Evolutionary conservation across 331 rosid species (phyloP).

Genomic region (Pyrus hybrid): DNA sequence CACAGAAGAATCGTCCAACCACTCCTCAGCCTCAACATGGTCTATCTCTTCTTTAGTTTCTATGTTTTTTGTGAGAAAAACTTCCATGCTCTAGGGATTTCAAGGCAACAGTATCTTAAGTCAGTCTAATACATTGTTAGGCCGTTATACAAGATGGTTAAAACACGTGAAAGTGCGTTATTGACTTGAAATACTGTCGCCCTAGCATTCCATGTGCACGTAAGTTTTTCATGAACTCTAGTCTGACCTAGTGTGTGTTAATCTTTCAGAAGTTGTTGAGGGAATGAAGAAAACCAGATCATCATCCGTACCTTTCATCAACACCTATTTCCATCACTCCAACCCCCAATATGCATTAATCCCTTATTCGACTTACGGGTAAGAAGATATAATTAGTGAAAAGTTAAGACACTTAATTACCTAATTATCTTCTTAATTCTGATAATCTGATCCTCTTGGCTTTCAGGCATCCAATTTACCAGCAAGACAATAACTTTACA

Average conservation of each 20-base stretch:
- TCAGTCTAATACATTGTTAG: too few relatives aligned
- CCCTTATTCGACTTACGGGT: slow-evolving; percentile 38
- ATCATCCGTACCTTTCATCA: slow-evolving; percentile 33
- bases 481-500: slow-evolving; percentile 30
- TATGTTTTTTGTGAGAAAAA: too few relatives aligned
- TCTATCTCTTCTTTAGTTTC: neutral
- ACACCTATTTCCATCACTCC: slow-evolving; percentile 25
- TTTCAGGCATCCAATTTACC: slow-evolving; percentile 50
- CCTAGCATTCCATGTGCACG: too few relatives aligned
- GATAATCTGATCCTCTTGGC: neutral
- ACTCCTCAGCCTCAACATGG: slow-evolving; percentile 10
- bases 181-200: too few relatives aligned
- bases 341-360: slow-evolving; percentile 31
- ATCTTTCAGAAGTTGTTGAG: slow-evolving; percentile 18
- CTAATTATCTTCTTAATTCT: neutral
- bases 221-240: too few relatives aligned
- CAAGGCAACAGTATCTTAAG: too few relatives aligned
- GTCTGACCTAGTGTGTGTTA: too few relatives aligned
- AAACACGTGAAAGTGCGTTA: too few relatives aligned
- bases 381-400: neutral
- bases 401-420: neutral
- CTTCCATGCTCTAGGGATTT: too few relatives aligned
- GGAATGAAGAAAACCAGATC: slow-evolving; percentile 22
- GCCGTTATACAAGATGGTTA: too few relatives aligned
- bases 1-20: slow-evolving; percentile 26